Conservation (phyloP, 345 rosid genomes). For the Excoecaria cochinchinensis region DNA sequence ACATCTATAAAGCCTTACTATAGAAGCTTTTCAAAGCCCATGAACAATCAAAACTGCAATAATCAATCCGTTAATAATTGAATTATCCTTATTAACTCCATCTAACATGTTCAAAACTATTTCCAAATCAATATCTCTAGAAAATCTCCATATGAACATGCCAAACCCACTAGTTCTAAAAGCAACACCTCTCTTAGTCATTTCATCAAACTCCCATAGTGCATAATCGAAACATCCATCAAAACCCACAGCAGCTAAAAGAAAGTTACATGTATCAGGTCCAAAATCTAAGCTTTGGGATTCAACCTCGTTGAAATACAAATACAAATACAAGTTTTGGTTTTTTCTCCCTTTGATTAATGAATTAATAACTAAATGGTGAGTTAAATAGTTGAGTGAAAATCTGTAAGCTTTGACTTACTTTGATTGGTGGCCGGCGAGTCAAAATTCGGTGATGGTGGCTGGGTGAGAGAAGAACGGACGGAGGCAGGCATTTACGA, state of each 20-base stretch:
- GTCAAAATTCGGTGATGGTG: too few relatives aligned
- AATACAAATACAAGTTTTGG: conserved; percentile 59
- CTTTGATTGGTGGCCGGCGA: too few relatives aligned
- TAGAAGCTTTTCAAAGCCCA: conserved; percentile 64
- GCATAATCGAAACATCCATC: conserved; percentile 54
- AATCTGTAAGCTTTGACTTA: conserved; percentile 47
- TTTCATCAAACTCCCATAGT: conserved; percentile 56
- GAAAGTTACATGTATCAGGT: conserved; percentile 58
- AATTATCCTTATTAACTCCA: conserved; percentile 37
- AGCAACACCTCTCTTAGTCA: conserved; percentile 43
- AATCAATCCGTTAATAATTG: conserved; percentile 63
- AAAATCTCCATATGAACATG: conserved; percentile 57
- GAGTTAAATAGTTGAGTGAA: conserved; percentile 52
- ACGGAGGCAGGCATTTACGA: too few relatives aligned
- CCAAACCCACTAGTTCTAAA: conserved; percentile 71
- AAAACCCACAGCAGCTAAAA: conserved; percentile 59
- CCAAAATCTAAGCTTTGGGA: conserved; percentile 37
- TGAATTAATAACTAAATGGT: conserved; percentile 42
- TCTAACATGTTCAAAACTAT: conserved; percentile 50
- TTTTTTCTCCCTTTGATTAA: conserved; percentile 44
- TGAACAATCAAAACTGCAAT: conserved; percentile 63
- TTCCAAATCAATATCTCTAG: conserved; percentile 35
- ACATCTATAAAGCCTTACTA: conserved; percentile 50
- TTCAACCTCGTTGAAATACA: conserved; percentile 46
- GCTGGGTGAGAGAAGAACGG: too few relatives aligned